Evolutionary conservation across 2,329 filamentous ascomycete species (phyloP).

Genomic region (Thelonectria olida): DNA sequence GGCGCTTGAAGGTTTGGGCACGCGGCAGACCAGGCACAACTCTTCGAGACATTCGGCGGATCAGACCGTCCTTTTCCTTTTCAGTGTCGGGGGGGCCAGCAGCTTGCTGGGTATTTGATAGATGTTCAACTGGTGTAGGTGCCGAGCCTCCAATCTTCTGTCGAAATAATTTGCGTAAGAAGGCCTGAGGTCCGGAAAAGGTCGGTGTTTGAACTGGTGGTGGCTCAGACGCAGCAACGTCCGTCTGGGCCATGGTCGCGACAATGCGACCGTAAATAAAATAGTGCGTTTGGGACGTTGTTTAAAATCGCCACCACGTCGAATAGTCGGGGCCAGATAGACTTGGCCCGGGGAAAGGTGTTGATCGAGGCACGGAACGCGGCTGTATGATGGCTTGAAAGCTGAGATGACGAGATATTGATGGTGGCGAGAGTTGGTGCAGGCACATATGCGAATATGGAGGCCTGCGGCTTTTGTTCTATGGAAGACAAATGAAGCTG

Average conservation of each 20-base stretch:
- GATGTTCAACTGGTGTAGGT: slow-evolving; percentile 25
- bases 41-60: slow-evolving; percentile 60
- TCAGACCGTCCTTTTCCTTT: slow-evolving; percentile 47
- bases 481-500: slow-evolving; percentile 18
- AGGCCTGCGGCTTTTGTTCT: slow-evolving; percentile 29
- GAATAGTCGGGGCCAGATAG: neutral
- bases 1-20: slow-evolving; percentile 81
- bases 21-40: slow-evolving; percentile 84
- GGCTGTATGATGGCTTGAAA: slow-evolving; percentile 18
- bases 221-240: slow-evolving; percentile 41
- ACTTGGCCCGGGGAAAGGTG: slow-evolving; percentile 17
- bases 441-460: slow-evolving; percentile 27
- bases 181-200: slow-evolving; percentile 36
- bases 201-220: slow-evolving; percentile 37
- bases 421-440: slow-evolving; percentile 22
- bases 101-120: slow-evolving; percentile 45
- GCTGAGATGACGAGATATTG: slow-evolving; percentile 21
- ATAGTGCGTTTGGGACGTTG: neutral
- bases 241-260: slow-evolving; percentile 45
- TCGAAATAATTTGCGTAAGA: slow-evolving; percentile 43
- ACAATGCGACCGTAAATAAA: slow-evolving; percentile 25
- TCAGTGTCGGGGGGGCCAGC: slow-evolving; percentile 38
- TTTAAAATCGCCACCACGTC: neutral
- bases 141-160: slow-evolving; percentile 29
- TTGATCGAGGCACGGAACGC: slow-evolving; percentile 19